These are phyloP conservation scores for Sphaerostilbella broomeana DNA, from an alignment of 2,329 filamentous ascomycete species.

Conservation along the genomic window DNA sequence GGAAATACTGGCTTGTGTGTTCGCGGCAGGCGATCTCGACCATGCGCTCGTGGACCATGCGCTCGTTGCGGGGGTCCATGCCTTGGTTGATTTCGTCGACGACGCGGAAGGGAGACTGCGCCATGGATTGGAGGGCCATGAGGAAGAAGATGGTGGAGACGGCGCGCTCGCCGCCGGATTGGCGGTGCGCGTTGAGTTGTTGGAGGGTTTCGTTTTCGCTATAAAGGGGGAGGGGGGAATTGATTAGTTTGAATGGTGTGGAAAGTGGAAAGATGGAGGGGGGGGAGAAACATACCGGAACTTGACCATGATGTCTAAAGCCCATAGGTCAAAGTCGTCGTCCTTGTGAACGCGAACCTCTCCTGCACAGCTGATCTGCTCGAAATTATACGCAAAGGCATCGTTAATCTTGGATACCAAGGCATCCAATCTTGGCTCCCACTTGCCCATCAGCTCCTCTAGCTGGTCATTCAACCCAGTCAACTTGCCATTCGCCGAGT, in stretches of 20 bases:
- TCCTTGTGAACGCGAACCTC: slow-evolving; percentile 86
- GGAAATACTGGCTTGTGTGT: slow-evolving; percentile 80
- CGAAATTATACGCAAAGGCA: slow-evolving; percentile 88
- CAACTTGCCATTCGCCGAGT: slow-evolving; percentile 48
- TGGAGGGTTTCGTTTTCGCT: slow-evolving; percentile 77
- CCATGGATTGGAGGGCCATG: slow-evolving; percentile 92
- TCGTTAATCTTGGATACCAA: slow-evolving; percentile 77
- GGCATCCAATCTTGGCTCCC: slow-evolving; percentile 77
- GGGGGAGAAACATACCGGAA: slow-evolving; percentile 61
- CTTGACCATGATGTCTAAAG: slow-evolving; percentile 87
- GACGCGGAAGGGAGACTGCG: slow-evolving; percentile 91
- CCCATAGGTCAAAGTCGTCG: slow-evolving; percentile 90
- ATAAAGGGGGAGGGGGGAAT: slow-evolving; percentile 4
- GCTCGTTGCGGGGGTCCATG: slow-evolving; percentile 97
- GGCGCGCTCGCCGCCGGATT: slow-evolving; percentile 91
- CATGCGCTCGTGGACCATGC: slow-evolving; percentile 96
- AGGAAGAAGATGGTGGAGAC: slow-evolving; percentile 98
- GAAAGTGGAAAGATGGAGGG: slow-evolving; percentile 1
- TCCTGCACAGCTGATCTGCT: slow-evolving; percentile 88
- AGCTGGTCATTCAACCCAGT: slow-evolving; percentile 53
- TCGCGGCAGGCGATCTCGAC: slow-evolving; percentile 92
- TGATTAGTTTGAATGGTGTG: neutral
- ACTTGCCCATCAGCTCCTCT: slow-evolving; percentile 57
- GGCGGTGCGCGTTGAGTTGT: slow-evolving; percentile 81
- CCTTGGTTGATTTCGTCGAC: slow-evolving; percentile 99